Evolutionary conservation across 1,284 basidiomycete species (phyloP).

Genomic region (Leccinum proximum): DNA sequence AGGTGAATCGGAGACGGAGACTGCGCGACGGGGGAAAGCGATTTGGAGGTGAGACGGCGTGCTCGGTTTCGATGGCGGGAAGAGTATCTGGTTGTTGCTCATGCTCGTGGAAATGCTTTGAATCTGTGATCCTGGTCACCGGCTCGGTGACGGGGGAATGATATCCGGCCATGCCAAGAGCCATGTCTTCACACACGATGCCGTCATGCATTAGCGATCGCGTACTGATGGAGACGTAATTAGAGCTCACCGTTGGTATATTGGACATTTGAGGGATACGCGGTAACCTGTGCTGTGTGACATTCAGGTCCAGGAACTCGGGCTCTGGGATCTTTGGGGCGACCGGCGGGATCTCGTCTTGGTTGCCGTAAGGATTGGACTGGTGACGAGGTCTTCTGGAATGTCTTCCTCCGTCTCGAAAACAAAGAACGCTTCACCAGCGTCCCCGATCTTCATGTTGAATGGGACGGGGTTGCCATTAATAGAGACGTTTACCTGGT

Average conservation of each 20-base stretch:
- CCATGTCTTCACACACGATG: constrained; percentile 44
- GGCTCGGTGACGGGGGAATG: constrained; percentile 40
- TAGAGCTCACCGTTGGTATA: constrained; percentile 58
- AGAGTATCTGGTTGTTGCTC: constrained; percentile 19
- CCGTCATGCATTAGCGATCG: constrained; percentile 4
- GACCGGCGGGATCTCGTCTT: constrained; percentile 33
- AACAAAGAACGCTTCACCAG: constrained; percentile 98
- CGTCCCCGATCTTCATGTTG: constrained; percentile 98
- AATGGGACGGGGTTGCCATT: constrained; percentile 87
- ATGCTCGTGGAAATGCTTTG: constrained; percentile 1
- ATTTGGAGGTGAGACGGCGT: constrained; percentile 22
- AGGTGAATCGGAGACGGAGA: constrained; percentile 25
- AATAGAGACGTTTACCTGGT: constrained; percentile 77
- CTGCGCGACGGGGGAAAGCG: constrained; percentile 24
- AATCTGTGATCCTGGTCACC: constrained; percentile 6
- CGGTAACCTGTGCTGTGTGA: constrained; percentile 14
- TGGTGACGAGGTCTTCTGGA: constrained; percentile 92
- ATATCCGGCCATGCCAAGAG: constrained; percentile 67
- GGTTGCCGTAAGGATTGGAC: constrained; percentile 78
- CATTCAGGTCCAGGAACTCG: constrained; percentile 31
- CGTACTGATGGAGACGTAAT: constrained; percentile 24
- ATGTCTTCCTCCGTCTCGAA: constrained; percentile 96
- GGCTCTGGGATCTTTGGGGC: constrained; percentile 35
- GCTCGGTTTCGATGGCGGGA: constrained; percentile 17
- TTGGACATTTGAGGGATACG: constrained; percentile 50